Evolutionary conservation across 2,329 filamentous ascomycete genomes (phyloP).

Genomic region (Periconia macrospinosa): DNA sequence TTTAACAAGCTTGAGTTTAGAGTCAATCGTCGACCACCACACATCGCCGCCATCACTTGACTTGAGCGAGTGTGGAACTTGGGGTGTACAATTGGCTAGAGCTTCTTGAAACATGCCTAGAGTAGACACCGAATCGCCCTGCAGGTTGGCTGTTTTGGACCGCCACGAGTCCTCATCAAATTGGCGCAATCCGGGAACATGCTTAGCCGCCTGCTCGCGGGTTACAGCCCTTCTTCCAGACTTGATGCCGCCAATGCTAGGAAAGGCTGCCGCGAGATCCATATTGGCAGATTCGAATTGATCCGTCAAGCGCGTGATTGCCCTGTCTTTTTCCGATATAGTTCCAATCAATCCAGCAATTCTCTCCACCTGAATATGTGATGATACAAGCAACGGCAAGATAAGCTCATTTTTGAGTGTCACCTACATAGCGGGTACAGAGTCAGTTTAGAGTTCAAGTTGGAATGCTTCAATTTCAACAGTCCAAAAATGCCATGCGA

Average conservation of each 20-base stretch:
- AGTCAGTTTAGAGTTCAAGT: too few species aligned
- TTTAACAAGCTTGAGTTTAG: slow-evolving; percentile 11
- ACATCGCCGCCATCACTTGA: slow-evolving; percentile 12
- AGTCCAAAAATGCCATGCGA: too few species aligned
- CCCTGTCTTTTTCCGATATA: slow-evolving; percentile 61
- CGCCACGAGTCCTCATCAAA: slow-evolving; percentile 57
- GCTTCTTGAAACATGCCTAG: slow-evolving; percentile 39
- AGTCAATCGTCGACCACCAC: slow-evolving; percentile 28
- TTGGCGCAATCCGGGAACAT: slow-evolving; percentile 57
- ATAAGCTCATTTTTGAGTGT: slow-evolving; percentile 55
- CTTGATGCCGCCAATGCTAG: slow-evolving; percentile 53
- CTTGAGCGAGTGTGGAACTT: slow-evolving; percentile 27
- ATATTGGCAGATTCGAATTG: slow-evolving; percentile 59
- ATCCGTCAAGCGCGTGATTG: slow-evolving; percentile 61
- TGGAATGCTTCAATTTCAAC: too few species aligned
- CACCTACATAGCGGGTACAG: slow-evolving; percentile 1
- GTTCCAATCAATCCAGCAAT: slow-evolving; percentile 53
- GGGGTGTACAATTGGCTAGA: slow-evolving; percentile 27
- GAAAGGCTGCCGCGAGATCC: slow-evolving; percentile 61
- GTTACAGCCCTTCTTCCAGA: slow-evolving; percentile 47
- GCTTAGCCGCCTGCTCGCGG: slow-evolving; percentile 55
- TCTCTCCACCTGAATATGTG: slow-evolving; percentile 51
- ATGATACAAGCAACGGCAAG: slow-evolving; percentile 55
- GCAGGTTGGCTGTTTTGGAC: slow-evolving; percentile 26
- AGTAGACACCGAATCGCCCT: slow-evolving; percentile 25